Evolutionary conservation across 2,329 filamentous ascomycete genomes (phyloP).

Genomic region (Fusarium nurragi): DNA sequence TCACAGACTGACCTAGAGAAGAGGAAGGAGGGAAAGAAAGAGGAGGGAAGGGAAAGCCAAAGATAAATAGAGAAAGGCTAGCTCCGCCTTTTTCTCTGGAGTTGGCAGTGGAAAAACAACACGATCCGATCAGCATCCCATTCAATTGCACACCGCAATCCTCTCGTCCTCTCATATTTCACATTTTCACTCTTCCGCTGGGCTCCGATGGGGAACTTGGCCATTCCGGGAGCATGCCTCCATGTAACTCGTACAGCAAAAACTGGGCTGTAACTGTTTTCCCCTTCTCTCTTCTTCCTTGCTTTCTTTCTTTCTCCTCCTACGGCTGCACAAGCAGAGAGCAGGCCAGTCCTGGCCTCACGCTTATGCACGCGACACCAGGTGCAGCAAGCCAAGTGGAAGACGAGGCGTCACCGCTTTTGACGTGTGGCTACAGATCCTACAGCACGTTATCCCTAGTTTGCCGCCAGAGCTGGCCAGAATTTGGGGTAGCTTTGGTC

Average conservation of each 20-base stretch:
- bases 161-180: not conserved
- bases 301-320: not conserved
- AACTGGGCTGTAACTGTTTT: slow-evolving; percentile 21
- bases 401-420: slow-evolving; percentile 38
- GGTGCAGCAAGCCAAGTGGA: slow-evolving; percentile 39
- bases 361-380: slow-evolving; percentile 46
- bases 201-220: slow-evolving; percentile 21
- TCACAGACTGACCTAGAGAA: slow-evolving; percentile 31
- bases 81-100: slow-evolving; percentile 31
- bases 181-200: slow-evolving; percentile 5
- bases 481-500: not conserved
- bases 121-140: slow-evolving; percentile 11
- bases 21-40: slow-evolving; percentile 13
- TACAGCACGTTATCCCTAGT: not conserved
- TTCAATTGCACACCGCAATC: slow-evolving; percentile 35
- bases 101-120: not conserved
- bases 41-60: slow-evolving; percentile 9
- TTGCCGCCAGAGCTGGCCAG: slow-evolving; percentile 5
- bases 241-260: slow-evolving; percentile 22
- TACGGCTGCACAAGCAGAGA: not conserved
- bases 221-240: slow-evolving; percentile 11
- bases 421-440: slow-evolving; percentile 13
- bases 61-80: slow-evolving; percentile 27
- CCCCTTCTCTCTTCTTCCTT: not conserved
- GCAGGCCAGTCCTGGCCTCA: slow-evolving; percentile 4